Conservation (phyloP, 225 moss, liverwort and hornwort species). For the Ulota crispa region DNA sequence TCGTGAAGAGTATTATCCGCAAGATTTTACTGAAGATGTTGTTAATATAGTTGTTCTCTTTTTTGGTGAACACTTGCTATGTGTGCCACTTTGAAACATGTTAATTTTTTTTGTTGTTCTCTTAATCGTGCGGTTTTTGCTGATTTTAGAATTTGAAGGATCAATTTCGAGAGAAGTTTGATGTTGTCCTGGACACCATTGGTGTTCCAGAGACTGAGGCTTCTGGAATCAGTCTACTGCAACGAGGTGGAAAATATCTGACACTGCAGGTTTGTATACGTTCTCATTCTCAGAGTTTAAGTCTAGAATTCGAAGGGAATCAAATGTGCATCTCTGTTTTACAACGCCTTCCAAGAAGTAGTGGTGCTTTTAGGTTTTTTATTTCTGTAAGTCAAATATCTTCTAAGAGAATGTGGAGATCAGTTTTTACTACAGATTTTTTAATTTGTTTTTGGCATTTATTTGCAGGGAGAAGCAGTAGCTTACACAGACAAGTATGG, state of each 20-base stretch:
- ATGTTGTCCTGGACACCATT: conserved; percentile 86
- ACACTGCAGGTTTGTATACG: conserved; percentile 69
- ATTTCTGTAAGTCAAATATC: not conserved
- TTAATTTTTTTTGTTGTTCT: not conserved
- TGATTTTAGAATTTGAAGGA: conserved; percentile 60
- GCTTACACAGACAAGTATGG: conserved; percentile 78
- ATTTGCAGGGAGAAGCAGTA: conserved; percentile 70
- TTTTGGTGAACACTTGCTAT: not conserved
- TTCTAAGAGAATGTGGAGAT: not conserved
- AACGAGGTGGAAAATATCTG: conserved; percentile 74
- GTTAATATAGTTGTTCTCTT: not conserved
- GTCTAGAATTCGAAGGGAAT: not conserved
- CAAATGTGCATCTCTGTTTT: not conserved
- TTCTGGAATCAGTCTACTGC: conserved; percentile 60
- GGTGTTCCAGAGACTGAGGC: conserved; percentile 76
- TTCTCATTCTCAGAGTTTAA: not conserved
- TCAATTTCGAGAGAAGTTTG: conserved; percentile 64
- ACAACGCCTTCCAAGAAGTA: not conserved
- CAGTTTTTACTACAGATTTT: not conserved
- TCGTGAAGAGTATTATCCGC: not conserved
- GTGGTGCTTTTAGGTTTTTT: not conserved
- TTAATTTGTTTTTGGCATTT: not conserved
- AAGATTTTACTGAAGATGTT: not conserved
- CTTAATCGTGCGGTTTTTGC: conserved; percentile 26
- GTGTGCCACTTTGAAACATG: not conserved